Evolutionary conservation across 768 basidiomycete genomes (phyloP).

Genomic region (Leucogyrophana mollusca): DNA sequence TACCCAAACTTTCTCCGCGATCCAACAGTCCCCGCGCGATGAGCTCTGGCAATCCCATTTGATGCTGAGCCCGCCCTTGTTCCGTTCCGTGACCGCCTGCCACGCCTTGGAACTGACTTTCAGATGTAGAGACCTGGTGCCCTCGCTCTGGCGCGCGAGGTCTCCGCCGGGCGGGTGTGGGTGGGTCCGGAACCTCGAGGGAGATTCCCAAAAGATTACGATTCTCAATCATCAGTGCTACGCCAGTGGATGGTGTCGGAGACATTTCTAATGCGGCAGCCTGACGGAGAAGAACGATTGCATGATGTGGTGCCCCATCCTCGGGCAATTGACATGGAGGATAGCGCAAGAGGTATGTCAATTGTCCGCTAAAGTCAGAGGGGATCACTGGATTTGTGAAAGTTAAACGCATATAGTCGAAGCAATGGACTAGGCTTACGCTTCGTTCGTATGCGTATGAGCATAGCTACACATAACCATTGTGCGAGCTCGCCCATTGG

Average conservation of each 20-base stretch:
- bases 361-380: conserved; percentile 81
- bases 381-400: conserved; percentile 62
- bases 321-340: conserved; percentile 45
- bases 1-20: conserved; percentile 75
- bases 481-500: conserved; percentile 73
- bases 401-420: not conserved
- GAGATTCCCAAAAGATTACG: conserved; percentile 73
- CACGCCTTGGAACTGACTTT: conserved; percentile 15
- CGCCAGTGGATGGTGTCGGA: conserved; percentile 71
- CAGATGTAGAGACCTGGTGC: conserved; percentile 21
- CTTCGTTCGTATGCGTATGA: conserved; percentile 89
- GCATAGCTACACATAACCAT: conserved; percentile 93
- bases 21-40: conserved; percentile 73
- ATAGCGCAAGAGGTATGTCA: conserved; percentile 85
- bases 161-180: conserved; percentile 36
- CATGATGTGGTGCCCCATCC: conserved; percentile 49
- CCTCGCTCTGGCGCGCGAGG: conserved; percentile 30
- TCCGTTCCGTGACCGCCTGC: conserved; percentile 14
- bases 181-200: conserved; percentile 56
- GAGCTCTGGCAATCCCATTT: conserved; percentile 65
- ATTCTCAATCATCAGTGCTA: conserved; percentile 81
- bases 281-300: conserved; percentile 76
- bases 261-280: conserved; percentile 77
- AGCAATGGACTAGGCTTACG: conserved; percentile 45
- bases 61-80: no score